These are phyloP conservation scores for Exidia glandulosa DNA, from an alignment of 768 basidiomycete genomes.

Conservation along the genomic window DNA sequence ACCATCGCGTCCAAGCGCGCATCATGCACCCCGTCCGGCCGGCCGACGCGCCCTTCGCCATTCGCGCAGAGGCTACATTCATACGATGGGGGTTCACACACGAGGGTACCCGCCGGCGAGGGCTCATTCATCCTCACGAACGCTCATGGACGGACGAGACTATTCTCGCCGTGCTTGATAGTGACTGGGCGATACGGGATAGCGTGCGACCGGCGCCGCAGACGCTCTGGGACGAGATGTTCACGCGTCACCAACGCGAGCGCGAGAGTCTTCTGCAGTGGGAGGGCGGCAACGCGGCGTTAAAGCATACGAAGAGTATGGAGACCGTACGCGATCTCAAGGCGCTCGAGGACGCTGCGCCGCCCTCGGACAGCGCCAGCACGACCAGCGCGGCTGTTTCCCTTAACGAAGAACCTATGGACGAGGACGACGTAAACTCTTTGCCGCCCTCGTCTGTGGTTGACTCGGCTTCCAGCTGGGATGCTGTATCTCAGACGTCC, in stretches of 20 bases:
- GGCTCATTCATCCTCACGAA: neutral
- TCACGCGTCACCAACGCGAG: constrained; percentile 46
- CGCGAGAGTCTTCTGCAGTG: constrained; percentile 38
- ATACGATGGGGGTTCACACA: constrained; percentile 35
- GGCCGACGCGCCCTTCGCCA: constrained; percentile 25
- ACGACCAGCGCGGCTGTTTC: neutral
- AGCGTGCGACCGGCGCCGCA: constrained; percentile 18
- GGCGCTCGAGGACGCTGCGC: neutral
- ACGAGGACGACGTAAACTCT: neutral
- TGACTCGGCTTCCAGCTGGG: neutral
- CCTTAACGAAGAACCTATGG: neutral
- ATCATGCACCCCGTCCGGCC: constrained; percentile 25
- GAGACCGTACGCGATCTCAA: neutral
- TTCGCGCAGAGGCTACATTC: constrained; percentile 26
- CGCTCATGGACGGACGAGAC: constrained; percentile 47
- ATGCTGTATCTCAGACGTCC: neutral
- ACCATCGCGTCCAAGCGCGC: constrained; percentile 44
- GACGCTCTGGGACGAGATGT: constrained; percentile 53
- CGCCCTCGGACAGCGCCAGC: neutral
- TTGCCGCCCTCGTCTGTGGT: neutral
- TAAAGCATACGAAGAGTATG: neutral
- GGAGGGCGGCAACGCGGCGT: neutral
- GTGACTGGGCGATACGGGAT: constrained; percentile 40
- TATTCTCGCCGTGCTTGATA: constrained; percentile 48
- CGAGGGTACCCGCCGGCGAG: constrained; percentile 46